A percentile compares a stretch with the other conserved stretches of the same genome.
Conservation (phyloP, 1,139 yeast species). For the Ashbya aceris region DNA sequence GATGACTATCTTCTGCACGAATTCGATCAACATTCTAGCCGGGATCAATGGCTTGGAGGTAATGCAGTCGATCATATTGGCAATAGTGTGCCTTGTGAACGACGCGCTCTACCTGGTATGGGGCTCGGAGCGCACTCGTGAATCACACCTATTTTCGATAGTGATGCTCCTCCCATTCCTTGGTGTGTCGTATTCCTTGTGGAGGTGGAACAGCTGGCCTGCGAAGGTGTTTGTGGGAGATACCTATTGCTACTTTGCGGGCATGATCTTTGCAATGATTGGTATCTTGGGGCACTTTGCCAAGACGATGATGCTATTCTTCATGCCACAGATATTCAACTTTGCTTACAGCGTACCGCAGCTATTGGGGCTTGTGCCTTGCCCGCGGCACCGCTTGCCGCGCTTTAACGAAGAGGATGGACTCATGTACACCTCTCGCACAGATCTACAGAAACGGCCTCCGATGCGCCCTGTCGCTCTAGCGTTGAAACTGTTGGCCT, state of each 20-base stretch:
- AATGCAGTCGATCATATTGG: slow-evolving; percentile 82
- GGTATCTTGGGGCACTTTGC: slow-evolving; percentile 96
- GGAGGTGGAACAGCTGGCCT: slow-evolving; percentile 82
- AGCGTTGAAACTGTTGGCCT: slow-evolving; percentile 28
- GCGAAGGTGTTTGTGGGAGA: slow-evolving; percentile 94
- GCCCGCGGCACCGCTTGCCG: slow-evolving; percentile 95
- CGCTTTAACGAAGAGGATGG: slow-evolving; percentile 59
- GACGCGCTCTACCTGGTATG: slow-evolving; percentile 61
- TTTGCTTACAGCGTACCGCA: slow-evolving; percentile 88
- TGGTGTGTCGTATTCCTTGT: slow-evolving; percentile 72
- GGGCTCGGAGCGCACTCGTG: slow-evolving; percentile 56
- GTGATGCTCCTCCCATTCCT: slow-evolving; percentile 75
- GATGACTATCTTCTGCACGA: slow-evolving; percentile 87
- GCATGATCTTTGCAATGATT: slow-evolving; percentile 96
- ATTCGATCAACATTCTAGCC: slow-evolving; percentile 91
- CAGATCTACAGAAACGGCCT: slow-evolving; percentile 34
- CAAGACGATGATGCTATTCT: slow-evolving; percentile 75
- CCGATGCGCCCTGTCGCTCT: slow-evolving; percentile 28
- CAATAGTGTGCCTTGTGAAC: slow-evolving; percentile 59
- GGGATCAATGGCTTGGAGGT: slow-evolving; percentile 96
- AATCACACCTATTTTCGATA: slow-evolving; percentile 75
- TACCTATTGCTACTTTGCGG: slow-evolving; percentile 94
- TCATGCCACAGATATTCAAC: slow-evolving; percentile 84
- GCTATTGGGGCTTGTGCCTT: slow-evolving; percentile 72
- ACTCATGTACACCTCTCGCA: slow-evolving; percentile 65